Evolutionary conservation across 148 eudicot species (phyloP).

Genomic region (Persicaria maculosa): DNA sequence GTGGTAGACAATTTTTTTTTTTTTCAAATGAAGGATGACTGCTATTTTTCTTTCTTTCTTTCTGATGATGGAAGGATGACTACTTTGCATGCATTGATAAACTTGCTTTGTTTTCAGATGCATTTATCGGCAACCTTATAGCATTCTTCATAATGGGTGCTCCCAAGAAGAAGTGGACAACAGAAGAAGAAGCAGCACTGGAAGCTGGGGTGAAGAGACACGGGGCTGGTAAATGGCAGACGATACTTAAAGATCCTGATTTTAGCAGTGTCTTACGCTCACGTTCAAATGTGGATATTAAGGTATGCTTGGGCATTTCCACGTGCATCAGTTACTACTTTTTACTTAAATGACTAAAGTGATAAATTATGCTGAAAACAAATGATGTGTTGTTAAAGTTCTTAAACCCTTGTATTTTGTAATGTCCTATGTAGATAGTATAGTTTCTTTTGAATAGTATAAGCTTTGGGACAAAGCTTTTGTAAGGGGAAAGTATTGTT

Average conservation of each 20-base stretch:
- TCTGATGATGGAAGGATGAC: neutral
- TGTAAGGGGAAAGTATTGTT: too few relatives aligned
- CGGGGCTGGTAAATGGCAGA: conserved; percentile 90
- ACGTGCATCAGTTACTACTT: neutral
- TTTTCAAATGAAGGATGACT: neutral
- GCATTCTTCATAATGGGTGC: conserved; percentile 52
- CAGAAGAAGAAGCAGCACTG: conserved; percentile 93
- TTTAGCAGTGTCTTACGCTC: conserved; percentile 45
- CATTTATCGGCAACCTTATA: neutral
- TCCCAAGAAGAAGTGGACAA: conserved; percentile 88
- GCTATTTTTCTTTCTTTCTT: neutral
- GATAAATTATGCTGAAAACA: neutral
- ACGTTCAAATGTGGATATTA: conserved; percentile 93
- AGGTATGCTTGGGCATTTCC: conserved; percentile 34
- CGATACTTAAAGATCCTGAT: conserved; percentile 84
- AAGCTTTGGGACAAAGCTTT: too few relatives aligned
- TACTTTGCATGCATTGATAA: conserved; percentile 2
- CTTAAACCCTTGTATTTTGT: neutral
- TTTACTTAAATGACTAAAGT: neutral
- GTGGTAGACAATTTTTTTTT: neutral
- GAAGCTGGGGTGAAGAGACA: conserved; percentile 78
- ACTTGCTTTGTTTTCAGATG: neutral
- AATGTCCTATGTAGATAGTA: too few relatives aligned
- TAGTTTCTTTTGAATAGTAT: too few relatives aligned
- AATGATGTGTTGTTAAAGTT: neutral